These are phyloP conservation scores for Podospora appendiculata DNA, from an alignment of 495 filamentous ascomycete genomes.

Conservation along the genomic window DNA sequence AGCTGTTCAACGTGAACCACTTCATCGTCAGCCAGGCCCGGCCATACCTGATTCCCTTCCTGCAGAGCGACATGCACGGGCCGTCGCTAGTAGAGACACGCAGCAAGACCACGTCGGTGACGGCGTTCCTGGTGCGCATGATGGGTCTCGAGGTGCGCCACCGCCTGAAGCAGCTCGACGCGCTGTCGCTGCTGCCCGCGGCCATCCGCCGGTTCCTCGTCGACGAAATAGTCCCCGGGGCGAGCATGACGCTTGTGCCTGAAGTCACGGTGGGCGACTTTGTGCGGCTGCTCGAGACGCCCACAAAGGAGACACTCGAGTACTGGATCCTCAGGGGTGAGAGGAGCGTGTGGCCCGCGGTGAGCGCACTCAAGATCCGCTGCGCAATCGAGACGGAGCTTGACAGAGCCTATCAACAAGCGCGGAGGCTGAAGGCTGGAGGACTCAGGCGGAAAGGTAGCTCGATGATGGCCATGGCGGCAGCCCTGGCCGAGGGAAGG, in stretches of 20 bases:
- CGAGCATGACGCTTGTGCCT: constrained; percentile 75
- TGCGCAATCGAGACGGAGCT: constrained; percentile 82
- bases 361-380: constrained; percentile 73
- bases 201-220: constrained; percentile 70
- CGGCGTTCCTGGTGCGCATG: constrained; percentile 58
- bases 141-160: constrained; percentile 73
- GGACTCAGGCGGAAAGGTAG: constrained; percentile 31
- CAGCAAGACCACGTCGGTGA: constrained; percentile 47
- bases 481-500: background rate
- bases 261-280: constrained; percentile 68
- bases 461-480: constrained; percentile 9
- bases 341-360: constrained; percentile 85
- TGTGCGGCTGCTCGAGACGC: constrained; percentile 67
- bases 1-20: constrained; percentile 92
- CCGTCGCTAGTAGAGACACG: constrained; percentile 54
- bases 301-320: constrained; percentile 64
- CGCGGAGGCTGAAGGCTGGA: constrained; percentile 51
- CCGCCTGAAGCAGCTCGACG: constrained; percentile 74
- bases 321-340: constrained; percentile 86
- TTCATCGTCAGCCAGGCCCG: constrained; percentile 75
- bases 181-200: constrained; percentile 61
- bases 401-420: constrained; percentile 74
- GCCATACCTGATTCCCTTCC: constrained; percentile 77
- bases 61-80: constrained; percentile 72
- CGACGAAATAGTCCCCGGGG: constrained; percentile 78